These are phyloP conservation scores for Rutstroemia sp. DNA, from an alignment of 2,329 filamentous ascomycete species.

Conservation along the genomic window DNA sequence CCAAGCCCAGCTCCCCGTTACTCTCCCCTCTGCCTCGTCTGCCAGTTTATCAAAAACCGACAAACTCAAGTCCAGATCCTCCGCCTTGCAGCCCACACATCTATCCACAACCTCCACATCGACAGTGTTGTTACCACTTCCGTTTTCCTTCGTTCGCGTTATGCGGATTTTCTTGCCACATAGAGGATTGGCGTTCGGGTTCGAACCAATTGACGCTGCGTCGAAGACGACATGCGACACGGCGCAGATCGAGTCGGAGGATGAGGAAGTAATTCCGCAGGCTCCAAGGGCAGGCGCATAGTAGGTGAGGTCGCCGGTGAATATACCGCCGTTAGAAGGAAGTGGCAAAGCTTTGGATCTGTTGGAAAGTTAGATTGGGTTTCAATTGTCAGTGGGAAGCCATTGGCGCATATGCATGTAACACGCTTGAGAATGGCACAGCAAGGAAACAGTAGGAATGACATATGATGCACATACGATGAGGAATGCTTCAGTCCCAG, in stretches of 20 bases:
- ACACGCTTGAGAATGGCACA: too few relatives aligned
- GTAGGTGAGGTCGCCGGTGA: conserved; percentile 61
- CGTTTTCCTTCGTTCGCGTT: conserved; percentile 38
- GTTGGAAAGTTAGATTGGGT: background rate
- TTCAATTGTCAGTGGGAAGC: background rate
- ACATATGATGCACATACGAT: conserved; percentile 14
- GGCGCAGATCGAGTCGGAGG: conserved; percentile 54
- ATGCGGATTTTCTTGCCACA: conserved; percentile 63
- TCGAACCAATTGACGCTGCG: conserved; percentile 40
- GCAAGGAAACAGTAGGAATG: conserved; percentile 1
- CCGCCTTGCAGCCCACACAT: conserved; percentile 39
- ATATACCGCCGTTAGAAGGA: conserved; percentile 43
- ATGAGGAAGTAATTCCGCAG: conserved; percentile 52
- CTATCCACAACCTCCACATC: conserved; percentile 59
- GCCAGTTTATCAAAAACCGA: conserved; percentile 38
- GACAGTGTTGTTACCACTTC: conserved; percentile 46
- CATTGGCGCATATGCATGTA: background rate
- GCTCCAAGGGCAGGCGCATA: conserved; percentile 60
- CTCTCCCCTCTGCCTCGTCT: conserved; percentile 36
- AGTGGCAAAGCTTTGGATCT: conserved; percentile 39
- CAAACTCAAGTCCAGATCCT: conserved; percentile 37
- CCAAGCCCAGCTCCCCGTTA: conserved; percentile 32
- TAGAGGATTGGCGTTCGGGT: conserved; percentile 58
- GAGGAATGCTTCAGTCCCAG: conserved; percentile 20
- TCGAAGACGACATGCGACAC: conserved; percentile 64